A percentile compares a stretch with the other conserved stretches of the same genome.
phyloP scores from a whole-genome alignment of 768 basidiomycete species.

The Tylopilus balloui region DNA sequence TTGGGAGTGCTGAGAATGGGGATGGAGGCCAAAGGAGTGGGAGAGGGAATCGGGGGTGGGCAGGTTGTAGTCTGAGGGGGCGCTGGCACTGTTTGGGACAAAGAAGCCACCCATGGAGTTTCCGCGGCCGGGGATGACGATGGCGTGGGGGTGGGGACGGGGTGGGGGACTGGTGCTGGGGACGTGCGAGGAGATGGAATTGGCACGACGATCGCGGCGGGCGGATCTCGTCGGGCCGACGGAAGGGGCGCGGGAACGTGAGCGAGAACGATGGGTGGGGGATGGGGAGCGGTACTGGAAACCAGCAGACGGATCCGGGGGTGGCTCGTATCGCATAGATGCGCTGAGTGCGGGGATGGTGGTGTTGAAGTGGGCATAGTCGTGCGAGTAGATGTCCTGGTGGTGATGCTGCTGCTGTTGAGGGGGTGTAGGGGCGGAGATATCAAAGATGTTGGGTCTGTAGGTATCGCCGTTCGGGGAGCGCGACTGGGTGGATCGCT shows the following conservation, averaged over 20 bases:
- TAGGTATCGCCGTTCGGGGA: slow-evolving; percentile 40
- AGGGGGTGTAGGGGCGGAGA: slow-evolving; percentile 44
- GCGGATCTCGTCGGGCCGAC: slow-evolving; percentile 51
- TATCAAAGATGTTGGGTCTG: slow-evolving; percentile 60
- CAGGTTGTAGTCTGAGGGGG: slow-evolving; percentile 38
- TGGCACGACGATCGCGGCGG: slow-evolving; percentile 51
- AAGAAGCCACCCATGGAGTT: slow-evolving; percentile 32
- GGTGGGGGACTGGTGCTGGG: slow-evolving; percentile 49
- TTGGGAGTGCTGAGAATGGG: slow-evolving; percentile 22
- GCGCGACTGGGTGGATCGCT: slow-evolving; percentile 41
- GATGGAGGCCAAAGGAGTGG: slow-evolving; percentile 31
- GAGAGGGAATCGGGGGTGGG: slow-evolving; percentile 40
- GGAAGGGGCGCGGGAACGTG: slow-evolving; percentile 34
- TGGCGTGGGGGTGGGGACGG: slow-evolving; percentile 54
- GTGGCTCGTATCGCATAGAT: slow-evolving; percentile 47
- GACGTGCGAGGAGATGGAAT: slow-evolving; percentile 54
- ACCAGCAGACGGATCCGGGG: slow-evolving; percentile 31
- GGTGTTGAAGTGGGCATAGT: slow-evolving; percentile 43
- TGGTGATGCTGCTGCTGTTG: slow-evolving; percentile 33
- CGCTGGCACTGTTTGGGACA: slow-evolving; percentile 23
- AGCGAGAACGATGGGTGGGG: slow-evolving; percentile 41
- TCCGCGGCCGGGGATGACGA: slow-evolving; percentile 56
- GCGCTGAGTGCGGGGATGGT: slow-evolving; percentile 50
- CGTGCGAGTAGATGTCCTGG: slow-evolving; percentile 28
- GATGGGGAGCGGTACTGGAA: slow-evolving; percentile 28